phyloP scores from a whole-genome alignment of 2,329 filamentous ascomycete species.

The Coniochaeta sp. region DNA sequence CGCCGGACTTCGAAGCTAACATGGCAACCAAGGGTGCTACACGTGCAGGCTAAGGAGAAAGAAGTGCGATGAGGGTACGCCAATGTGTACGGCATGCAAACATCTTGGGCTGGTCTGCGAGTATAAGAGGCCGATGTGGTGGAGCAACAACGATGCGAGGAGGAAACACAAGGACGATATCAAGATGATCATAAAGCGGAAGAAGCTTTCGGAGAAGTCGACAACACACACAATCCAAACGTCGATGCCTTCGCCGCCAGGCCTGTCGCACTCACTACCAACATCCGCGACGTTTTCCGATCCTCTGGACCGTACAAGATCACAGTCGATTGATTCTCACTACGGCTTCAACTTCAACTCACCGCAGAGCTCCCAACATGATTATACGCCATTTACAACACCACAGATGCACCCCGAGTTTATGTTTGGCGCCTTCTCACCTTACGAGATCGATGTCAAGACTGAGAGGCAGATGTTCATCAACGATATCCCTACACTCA shows the following conservation, averaged over 20 bases:
- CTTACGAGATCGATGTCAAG: conserved; percentile 93
- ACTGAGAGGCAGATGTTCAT: conserved; percentile 92
- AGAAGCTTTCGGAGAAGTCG: conserved; percentile 86
- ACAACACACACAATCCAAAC: conserved; percentile 49
- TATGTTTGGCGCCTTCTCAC: conserved; percentile 55
- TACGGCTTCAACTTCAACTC: conserved; percentile 71
- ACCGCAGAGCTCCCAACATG: conserved; percentile 36
- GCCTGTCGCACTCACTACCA: conserved; percentile 73
- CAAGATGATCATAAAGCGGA: conserved; percentile 96
- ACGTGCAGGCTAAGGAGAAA: conserved; percentile 61
- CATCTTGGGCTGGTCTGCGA: conserved; percentile 81
- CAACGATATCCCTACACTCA: conserved; percentile 77
- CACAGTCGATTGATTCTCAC: conserved; percentile 74
- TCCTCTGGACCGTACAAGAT: conserved; percentile 64
- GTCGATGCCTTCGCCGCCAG: conserved; percentile 62
- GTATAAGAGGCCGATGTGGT: conserved; percentile 96
- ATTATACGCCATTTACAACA: conserved; percentile 55
- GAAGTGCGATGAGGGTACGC: conserved; percentile 61
- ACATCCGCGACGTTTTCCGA: conserved; percentile 77
- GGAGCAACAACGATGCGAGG: conserved; percentile 86
- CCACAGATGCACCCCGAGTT: conserved; percentile 56
- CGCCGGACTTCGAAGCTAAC: conserved; percentile 22
- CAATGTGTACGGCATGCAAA: conserved; percentile 59
- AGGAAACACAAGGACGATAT: conserved; percentile 87
- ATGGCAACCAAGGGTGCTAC: conserved; percentile 49